Evolutionary conservation across 352 stramenopile genomes (phyloP).

Genomic region (Globisporangium cederbergense): DNA sequence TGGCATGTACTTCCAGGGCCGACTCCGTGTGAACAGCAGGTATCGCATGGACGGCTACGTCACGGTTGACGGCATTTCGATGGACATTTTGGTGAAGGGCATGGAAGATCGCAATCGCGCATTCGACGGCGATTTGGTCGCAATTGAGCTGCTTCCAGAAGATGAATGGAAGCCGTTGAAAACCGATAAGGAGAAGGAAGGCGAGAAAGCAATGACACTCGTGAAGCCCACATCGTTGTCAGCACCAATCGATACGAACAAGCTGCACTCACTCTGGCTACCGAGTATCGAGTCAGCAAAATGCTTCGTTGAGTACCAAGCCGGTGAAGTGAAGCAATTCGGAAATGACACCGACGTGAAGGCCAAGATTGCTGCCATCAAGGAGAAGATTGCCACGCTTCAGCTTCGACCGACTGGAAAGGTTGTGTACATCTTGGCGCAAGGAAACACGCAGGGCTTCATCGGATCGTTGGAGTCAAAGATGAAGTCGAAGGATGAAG

Average conservation of each 20-base stretch:
- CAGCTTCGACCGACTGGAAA: slow-evolving; percentile 52
- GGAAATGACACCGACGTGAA: slow-evolving; percentile 21
- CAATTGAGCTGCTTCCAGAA: slow-evolving; percentile 48
- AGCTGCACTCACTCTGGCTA: slow-evolving; percentile 44
- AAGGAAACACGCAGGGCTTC: slow-evolving; percentile 56
- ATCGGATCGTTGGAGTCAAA: slow-evolving; percentile 61
- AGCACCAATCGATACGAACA: slow-evolving; percentile 29
- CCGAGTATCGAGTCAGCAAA: slow-evolving; percentile 34
- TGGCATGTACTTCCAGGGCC: slow-evolving; percentile 48
- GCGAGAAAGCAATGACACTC: slow-evolving; percentile 7
- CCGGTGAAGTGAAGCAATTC: not conserved
- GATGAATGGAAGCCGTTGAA: slow-evolving; percentile 53
- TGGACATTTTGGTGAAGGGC: slow-evolving; percentile 75
- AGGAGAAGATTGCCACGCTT: slow-evolving; percentile 28
- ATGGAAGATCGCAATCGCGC: slow-evolving; percentile 70
- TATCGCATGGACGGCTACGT: slow-evolving; percentile 78
- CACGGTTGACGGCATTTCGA: slow-evolving; percentile 63
- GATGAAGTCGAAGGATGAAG: slow-evolving; percentile 32
- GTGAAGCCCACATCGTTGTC: not conserved
- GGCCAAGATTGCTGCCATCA: slow-evolving; percentile 23
- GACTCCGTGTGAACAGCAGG: slow-evolving; percentile 69
- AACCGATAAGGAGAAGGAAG: slow-evolving; percentile 20
- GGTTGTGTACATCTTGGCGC: slow-evolving; percentile 64
- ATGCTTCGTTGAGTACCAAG: slow-evolving; percentile 24
- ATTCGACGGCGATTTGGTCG: slow-evolving; percentile 80